These are phyloP conservation scores for Talaromyces proteolyticus DNA, from an alignment of 495 filamentous ascomycete genomes.

Conservation along the genomic window DNA sequence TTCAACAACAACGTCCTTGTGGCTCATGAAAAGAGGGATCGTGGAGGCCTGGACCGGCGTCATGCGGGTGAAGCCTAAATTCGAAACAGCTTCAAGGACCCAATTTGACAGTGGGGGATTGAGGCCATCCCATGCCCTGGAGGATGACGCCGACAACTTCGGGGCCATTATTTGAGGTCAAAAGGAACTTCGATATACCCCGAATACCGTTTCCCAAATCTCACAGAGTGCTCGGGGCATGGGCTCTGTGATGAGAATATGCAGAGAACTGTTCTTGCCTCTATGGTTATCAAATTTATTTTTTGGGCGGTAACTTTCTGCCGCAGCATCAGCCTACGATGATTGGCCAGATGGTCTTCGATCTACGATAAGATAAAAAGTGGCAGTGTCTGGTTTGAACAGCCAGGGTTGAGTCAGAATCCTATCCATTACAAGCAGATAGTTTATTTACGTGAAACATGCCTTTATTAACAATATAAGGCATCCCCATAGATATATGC, in stretches of 20 bases:
- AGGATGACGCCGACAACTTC: conserved; percentile 24
- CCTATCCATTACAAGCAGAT: too few relatives aligned
- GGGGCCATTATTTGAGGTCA: conserved; percentile 22
- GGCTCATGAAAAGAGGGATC: conserved; percentile 83
- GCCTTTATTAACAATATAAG: too few relatives aligned
- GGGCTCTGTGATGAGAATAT: too few relatives aligned
- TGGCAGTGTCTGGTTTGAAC: too few relatives aligned
- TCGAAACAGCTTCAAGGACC: conserved; percentile 76
- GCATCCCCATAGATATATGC: too few relatives aligned
- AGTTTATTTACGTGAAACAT: too few relatives aligned
- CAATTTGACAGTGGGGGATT: conserved; percentile 80
- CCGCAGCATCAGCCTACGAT: neutral
- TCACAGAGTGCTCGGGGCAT: too few relatives aligned
- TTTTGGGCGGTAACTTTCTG: neutral
- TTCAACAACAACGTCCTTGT: conserved; percentile 97
- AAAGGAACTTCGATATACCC: neutral
- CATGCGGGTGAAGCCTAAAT: conserved; percentile 81
- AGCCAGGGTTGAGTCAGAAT: too few relatives aligned
- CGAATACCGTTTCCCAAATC: neutral
- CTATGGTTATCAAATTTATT: too few relatives aligned
- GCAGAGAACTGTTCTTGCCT: too few relatives aligned
- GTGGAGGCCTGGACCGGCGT: conserved; percentile 94
- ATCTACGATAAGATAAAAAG: conserved; percentile 6
- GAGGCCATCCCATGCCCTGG: conserved; percentile 73
- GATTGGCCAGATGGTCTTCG: neutral